Evolutionary conservation across 805 yeast genomes (phyloP), one percentile per base, ranked within the genome.

Genomic region (Lipomyces sp.): DNA sequence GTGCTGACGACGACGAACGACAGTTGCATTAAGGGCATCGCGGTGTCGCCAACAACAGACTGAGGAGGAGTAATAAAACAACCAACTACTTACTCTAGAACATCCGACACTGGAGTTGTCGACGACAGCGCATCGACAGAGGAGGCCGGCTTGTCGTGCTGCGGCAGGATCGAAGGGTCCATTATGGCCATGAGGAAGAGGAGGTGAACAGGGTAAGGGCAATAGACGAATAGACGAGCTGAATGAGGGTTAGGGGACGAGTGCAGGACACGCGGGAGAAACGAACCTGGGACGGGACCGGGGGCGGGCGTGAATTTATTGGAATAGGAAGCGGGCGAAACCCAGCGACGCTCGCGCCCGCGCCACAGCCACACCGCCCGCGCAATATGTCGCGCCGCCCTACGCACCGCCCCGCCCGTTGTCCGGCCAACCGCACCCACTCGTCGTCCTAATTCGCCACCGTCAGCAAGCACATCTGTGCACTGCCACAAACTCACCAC

Each of bases 151-250:
- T 42, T 42, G 53, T 58, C 48, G 53, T 45, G 24, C 24, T 24
- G 60, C 35, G 59, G 51, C 39, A 58, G 57, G 42, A 55, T 60
- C n/a, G 57, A 57, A 42, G 64, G 62, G 60, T 66, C 69, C 60
- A 60, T 58, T 54, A 60, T 51, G 34, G 67, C 64, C 64, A 63
- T 61, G 55, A 2, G 30, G 63, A 18, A 24, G 24, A 24, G 24
- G 24, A 24, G 24, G 24, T 24, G 24, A 7, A 56, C 50, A 42
- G 29, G 48, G 53, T 58, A 15, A 55, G 32, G 15, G 8, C 34
- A 13, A 35, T 55, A 18, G 63, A 59, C 58, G 39, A 29, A 24
- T 24, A 24, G 24, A 24, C 24, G 1, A 1, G 24, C 1, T 24
- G 24, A 24, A 24, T 1, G 24, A 53, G 54, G 32, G 55, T 8